A percentile compares a stretch with the other conserved stretches of the same genome.
Conservation (phyloP, 1,284 basidiomycete species). For the Volvariella volvacea region DNA sequence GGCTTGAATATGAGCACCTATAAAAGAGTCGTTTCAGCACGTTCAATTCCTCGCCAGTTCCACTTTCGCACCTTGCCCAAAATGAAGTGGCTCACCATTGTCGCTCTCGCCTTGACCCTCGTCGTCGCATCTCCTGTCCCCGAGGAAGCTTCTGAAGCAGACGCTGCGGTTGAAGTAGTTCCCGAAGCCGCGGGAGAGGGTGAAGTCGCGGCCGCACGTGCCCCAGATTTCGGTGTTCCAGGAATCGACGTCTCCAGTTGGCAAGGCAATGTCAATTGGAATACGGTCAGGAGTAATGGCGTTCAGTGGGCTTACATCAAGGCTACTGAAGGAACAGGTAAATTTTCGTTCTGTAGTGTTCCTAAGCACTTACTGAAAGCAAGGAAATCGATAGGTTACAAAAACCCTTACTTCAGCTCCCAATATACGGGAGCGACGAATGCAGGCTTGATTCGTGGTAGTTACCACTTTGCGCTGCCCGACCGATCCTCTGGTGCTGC, state of each 20-base stretch:
- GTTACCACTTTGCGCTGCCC: slow-evolving; percentile 50
- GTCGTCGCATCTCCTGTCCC: slow-evolving; percentile 2
- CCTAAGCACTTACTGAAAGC: neutral
- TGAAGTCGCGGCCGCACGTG: too few relatives aligned
- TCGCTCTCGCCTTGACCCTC: slow-evolving; percentile 12
- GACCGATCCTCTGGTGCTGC: slow-evolving; percentile 37
- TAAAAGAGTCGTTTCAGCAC: too few relatives aligned
- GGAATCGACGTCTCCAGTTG: slow-evolving; percentile 54
- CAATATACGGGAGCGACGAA: slow-evolving; percentile 45
- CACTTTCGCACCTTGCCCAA: too few relatives aligned
- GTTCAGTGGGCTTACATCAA: slow-evolving; percentile 62
- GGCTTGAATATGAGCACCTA: too few relatives aligned
- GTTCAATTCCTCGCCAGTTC: too few relatives aligned
- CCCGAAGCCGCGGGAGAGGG: too few relatives aligned
- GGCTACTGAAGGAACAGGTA: slow-evolving; percentile 61
- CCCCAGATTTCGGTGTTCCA: too few relatives aligned
- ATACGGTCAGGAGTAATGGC: slow-evolving; percentile 45
- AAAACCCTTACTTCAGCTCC: neutral
- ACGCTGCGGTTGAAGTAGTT: too few relatives aligned
- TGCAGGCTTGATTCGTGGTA: slow-evolving; percentile 43
- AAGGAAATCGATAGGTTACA: neutral
- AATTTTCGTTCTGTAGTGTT: neutral
- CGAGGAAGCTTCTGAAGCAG: slow-evolving; percentile 4
- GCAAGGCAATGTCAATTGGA: slow-evolving; percentile 51
- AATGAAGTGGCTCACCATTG: slow-evolving; percentile 14